These are phyloP conservation scores for Rubroboletus pulcherrimus DNA, from an alignment of 768 basidiomycete genomes.

Conservation along the genomic window DNA sequence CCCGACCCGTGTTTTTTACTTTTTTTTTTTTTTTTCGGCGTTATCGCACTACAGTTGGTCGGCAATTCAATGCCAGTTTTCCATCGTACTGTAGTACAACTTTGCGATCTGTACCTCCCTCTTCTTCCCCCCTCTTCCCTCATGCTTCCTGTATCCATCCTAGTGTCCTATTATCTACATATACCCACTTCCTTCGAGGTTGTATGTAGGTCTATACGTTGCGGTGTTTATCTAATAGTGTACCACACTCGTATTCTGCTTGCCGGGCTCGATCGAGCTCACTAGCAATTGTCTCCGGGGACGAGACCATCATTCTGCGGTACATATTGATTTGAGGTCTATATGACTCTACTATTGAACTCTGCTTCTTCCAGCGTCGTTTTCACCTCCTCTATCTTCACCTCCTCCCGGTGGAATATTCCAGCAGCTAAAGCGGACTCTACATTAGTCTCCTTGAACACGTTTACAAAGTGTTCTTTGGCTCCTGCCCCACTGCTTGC, in stretches of 20 bases:
- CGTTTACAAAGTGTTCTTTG: conserved; percentile 78
- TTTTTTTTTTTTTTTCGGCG: not conserved
- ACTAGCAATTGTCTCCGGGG: too few relatives aligned
- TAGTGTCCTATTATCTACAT: conserved; percentile 30
- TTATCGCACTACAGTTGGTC: not conserved
- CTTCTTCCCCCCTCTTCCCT: not conserved
- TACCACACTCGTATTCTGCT: conserved; percentile 21
- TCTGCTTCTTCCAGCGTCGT: conserved; percentile 41
- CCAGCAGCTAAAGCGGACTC: conserved; percentile 96
- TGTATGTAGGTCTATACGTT: conserved; percentile 34
- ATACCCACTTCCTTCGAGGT: conserved; percentile 29
- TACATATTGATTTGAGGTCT: not conserved
- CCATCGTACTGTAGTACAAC: not conserved
- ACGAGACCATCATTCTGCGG: too few relatives aligned
- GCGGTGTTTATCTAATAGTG: conserved; percentile 30
- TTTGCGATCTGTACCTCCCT: conserved; percentile 10
- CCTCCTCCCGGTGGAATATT: conserved; percentile 92
- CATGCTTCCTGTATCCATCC: conserved; percentile 33
- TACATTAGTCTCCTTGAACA: conserved; percentile 74
- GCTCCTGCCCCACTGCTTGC: conserved; percentile 92
- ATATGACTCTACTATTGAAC: conserved; percentile 45
- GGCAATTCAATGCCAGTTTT: conserved; percentile 5
- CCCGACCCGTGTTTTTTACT: not conserved
- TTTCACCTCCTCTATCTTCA: conserved; percentile 82
- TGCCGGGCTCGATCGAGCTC: not conserved